Conservation (phyloP, 2,329 filamentous ascomycete genomes). For the Neofusicoccum laricinum region DNA sequence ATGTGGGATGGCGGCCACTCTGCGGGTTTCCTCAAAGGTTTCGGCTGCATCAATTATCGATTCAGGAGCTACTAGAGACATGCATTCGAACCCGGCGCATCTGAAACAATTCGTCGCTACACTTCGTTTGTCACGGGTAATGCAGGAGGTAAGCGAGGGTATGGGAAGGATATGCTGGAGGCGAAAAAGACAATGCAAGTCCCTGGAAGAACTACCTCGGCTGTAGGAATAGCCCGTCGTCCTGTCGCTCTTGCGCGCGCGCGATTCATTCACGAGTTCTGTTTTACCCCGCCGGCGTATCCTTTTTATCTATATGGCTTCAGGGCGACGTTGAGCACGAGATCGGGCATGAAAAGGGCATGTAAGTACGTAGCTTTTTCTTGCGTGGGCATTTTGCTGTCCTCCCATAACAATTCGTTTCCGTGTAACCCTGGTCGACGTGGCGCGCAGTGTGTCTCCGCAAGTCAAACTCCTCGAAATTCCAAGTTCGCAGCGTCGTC, state of each 20-base stretch:
- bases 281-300: background rate
- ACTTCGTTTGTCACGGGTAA: constrained; percentile 8
- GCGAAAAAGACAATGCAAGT: constrained; percentile 9
- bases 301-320: background rate
- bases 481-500: background rate
- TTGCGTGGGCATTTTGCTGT: background rate
- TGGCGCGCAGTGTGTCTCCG: background rate
- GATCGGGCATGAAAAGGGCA: background rate
- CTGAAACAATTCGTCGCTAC: constrained; percentile 16
- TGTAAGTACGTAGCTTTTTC: constrained; percentile 9
- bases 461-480: background rate
- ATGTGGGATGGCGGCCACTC: constrained; percentile 10
- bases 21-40: constrained; percentile 12
- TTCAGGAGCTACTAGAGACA: constrained; percentile 16
- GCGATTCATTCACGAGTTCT: background rate
- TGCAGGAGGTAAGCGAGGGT: constrained; percentile 2
- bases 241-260: constrained; percentile 5
- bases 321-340: background rate
- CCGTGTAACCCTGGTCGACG: constrained; percentile 6
- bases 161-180: background rate
- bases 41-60: constrained; percentile 13
- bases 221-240: background rate
- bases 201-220: background rate
- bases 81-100: constrained; percentile 16
- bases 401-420: background rate